Evolutionary conservation across 2,329 filamentous ascomycete species (phyloP), one percentile per base, ranked within the genome.

Genomic region (Cryphonectria parasitica): DNA sequence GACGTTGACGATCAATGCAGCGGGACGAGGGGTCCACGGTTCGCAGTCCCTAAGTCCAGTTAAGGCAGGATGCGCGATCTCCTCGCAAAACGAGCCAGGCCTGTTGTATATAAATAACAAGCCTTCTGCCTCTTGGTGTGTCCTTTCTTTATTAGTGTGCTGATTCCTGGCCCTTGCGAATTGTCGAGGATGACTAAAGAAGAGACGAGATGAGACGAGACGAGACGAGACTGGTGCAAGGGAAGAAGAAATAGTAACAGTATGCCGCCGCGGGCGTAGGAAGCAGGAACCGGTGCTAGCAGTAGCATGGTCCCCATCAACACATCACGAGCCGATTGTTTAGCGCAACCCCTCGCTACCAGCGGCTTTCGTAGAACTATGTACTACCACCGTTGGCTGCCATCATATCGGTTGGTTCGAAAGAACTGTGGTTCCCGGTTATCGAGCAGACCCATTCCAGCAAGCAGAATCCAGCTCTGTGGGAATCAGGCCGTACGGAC

Each of bases 1-100:
- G 45, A 66, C 62, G 34, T 69, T 62, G 68, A 61, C 64, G 63
- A 69, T 45, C 68, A 41, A 52, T 67, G 65, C 70, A 68, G 62
- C 41, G 64, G 61, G 65, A 70, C 68, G 67, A 72, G 65, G 65
- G 64, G 63, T 41, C 28, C 25, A 45, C 36, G 34, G 49, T 34
- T 64, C 61, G 6, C n/a, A 64, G 39, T 45, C n/a, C 61, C 45
- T 49, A 22, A 7, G 19, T 22, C 43, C 43, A 49, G 43, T n/a
- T 2, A 45, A 22, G 19, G 36, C 61, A 22, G 36, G n/a, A 45
- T 45, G 61, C 28, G 34, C 25, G 6, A 25, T 63, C 19, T 15
- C 56, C 28, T 36, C 56, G 11, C 25, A 60, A 58, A n/a, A 28
- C 15, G 7, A 49, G 17, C 28, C 17, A 58, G 17, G 17, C 31